These are phyloP conservation scores for Astrothelium subdiscretum DNA, from an alignment of 495 filamentous ascomycete genomes.

Conservation along the genomic window DNA sequence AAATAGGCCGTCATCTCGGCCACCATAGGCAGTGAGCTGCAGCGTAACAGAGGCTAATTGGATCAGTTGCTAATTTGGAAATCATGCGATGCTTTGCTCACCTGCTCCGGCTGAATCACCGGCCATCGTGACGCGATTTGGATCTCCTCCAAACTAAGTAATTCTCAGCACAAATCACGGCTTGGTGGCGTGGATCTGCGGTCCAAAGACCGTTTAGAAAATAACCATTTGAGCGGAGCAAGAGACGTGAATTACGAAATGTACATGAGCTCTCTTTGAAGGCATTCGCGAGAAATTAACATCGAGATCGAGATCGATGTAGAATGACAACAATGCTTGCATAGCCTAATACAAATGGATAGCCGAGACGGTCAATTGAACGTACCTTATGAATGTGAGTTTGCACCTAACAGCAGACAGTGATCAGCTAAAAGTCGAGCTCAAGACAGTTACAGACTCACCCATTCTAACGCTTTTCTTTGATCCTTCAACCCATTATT, in stretches of 20 bases:
- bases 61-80: background rate
- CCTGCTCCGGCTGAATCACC: slow-evolving; percentile 54
- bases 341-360: no score
- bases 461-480: slow-evolving; percentile 54
- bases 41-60: slow-evolving; percentile 51
- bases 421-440: background rate
- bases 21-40: slow-evolving; percentile 52
- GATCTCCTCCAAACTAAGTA: slow-evolving; percentile 58
- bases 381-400: slow-evolving; percentile 42
- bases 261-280: no score
- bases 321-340: no score
- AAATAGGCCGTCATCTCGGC: slow-evolving; percentile 44
- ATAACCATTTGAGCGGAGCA: no score
- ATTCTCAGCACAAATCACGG: no score
- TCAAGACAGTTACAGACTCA: slow-evolving; percentile 32
- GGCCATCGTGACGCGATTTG: slow-evolving; percentile 56
- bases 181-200: no score
- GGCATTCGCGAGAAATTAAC: no score
- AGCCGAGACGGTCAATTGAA: no score
- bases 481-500: slow-evolving; percentile 69
- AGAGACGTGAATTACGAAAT: no score
- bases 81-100: background rate
- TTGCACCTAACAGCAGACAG: background rate
- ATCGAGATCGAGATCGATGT: no score
- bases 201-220: no score